Base-by-base conservation (phyloP, 2,329 filamentous ascomycete genomes). In the Corniculantispora saksenae region DNA sequence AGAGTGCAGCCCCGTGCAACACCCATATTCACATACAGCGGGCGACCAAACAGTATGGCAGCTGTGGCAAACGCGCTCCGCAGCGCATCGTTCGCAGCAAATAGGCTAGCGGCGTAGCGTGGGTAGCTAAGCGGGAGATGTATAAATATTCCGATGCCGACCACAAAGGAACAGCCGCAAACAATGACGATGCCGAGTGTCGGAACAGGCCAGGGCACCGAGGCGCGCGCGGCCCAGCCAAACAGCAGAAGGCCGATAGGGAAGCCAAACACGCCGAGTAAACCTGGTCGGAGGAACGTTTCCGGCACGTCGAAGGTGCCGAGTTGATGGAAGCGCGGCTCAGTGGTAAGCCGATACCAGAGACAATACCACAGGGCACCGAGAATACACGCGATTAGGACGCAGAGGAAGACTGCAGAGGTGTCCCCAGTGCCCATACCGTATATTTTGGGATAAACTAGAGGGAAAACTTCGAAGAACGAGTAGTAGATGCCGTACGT, bases 191-290 rank as follows among this genome's bases (percentile, higher is more conserved):
- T 85, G 27, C 82, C 85, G 71, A 87, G 83, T 64, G 86, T 83
- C 13, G 84, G 83, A 32, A 82, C 80, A 66, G 85, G 83, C 82
- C 82, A 89, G 76, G 87, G 84, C 64, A 91, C 83, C 65, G 74
- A 80, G 27, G 83, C 72, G 73, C 85, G 89, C 10, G 87, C 87
- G 12, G 89, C 90, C 88, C 89, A 91, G 6, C 83, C 88, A 74
- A 91, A 91, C 69, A 89, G 86, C 73, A 92, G 91, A 0, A 92
- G 75, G 13, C 88, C 87, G 66, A 89, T 79, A 7, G 89, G 88
- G 21, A 91, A 86, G 15, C 91, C 77, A 63, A 89, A 78, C 2
- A 83, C 86, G 47, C 89, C 90, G 29, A 66, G 12, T 8, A 72
- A 54, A 0, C 62, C 70, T 1, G 70, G 69, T 7, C 66, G 63